Base-by-base conservation (phyloP, 106 monocot species). In the Dendrobium chrysotoxum region DNA sequence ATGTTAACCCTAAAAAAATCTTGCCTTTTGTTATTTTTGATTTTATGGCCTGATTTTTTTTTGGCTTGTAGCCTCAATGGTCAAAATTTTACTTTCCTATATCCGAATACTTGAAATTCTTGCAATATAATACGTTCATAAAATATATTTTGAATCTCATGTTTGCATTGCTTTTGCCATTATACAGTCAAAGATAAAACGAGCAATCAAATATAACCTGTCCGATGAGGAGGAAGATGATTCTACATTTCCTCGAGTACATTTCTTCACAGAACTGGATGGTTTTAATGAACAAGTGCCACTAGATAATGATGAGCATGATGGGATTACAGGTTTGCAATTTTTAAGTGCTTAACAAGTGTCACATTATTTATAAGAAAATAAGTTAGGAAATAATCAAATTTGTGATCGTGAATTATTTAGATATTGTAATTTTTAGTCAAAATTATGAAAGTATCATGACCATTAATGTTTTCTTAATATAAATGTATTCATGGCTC, bases 281-380 rank as follows among this genome's bases (percentile, higher is more conserved):
- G 96, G 94, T 88, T 94, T 97, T 84, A 85, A 89, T 40, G 96
- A 97, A n/a, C 86, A 92, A 39, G 35, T 92, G 46, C 91, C 90
- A 80, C 55, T 79, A 21, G 89, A 97, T 76, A 92, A 92, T 50
- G 86, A 92, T 44, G 88, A 88, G 6, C 82, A 91, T 41, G 11
- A 28, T 74, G 80, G 53, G 18, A 53, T 7, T 54, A 39, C 67
- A 30, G 78, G 50, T 74, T 84, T 84, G 75, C 50, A 44, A 55
- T 41, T 74, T 39, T 40, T 17, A 23, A 76, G 31, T 13, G 28
- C 20, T 16, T 53, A 54, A n/a, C 28, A 45, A 35, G 7, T n/a
- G 17, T 61, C 4, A 3, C 4, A 42, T 42, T 64, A n/a, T 76
- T 76, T 50, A 13, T 26, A 16, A 20, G 26, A 76, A 77, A 77